Base-by-base conservation (phyloP, 441 rosid genomes). In the Mallotus japonicus region DNA sequence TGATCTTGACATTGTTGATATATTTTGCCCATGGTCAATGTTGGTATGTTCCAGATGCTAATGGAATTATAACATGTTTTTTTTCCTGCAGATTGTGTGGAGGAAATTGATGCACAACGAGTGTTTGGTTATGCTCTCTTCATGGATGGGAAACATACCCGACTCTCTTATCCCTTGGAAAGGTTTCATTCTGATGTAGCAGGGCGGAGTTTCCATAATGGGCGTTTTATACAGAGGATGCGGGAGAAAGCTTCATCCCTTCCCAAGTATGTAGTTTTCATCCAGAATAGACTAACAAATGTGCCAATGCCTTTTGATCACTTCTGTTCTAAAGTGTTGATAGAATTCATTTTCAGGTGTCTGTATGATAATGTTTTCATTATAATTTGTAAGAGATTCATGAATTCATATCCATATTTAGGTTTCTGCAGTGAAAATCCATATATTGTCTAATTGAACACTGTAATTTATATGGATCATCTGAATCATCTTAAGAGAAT, bases 181-280 rank as follows among this genome's bases (percentile, higher is more conserved):
- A 85, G 86, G 77, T 85, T 89, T 75, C 86, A 90, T 40, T 75
- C 89, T 19, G 86, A 85, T 82, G 89, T 92, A 64, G 83, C 97
- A 0, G 95, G 98, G 47, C 88, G 95, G 81, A 87, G 96, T 79
- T 92, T 92, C 78, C 95, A 92, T 81, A 92, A 91, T 71, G 98
- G 91, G 10, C 93, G 98, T 13, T 92, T 92, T 80, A 88, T 87
- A 67, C 96, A 86, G 81, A 87, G 89, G 77, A 86, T 92, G 93
- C 84, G 91, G 50, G 89, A 89, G 76, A 92, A 91, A 80, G 89
- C 97, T 84, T 86, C 85, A 65, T 55, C 91, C 20, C 88, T 89
- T 69, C 84, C 90, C 72, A 92, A 86, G 98, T 92, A 85, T 16
- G 69, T 65, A 70, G 56, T 40, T 61, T 44, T 49, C 37, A 49